Evolutionary conservation across 2,329 filamentous ascomycete genomes (phyloP).

Genomic region (Xylaria sp.): DNA sequence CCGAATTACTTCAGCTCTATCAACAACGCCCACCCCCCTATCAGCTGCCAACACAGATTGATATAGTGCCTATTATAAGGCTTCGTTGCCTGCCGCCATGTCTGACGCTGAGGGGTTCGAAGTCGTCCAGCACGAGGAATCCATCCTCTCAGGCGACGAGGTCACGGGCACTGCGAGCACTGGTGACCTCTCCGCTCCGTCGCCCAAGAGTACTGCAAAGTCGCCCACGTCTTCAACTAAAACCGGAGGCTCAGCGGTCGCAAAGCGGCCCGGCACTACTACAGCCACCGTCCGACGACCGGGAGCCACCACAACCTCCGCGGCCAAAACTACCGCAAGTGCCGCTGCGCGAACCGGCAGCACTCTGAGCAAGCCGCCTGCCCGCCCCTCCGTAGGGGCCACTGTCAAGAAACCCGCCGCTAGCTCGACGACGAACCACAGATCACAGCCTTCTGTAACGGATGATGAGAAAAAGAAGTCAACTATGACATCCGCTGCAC

Average conservation of each 20-base stretch:
- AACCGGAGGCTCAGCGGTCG: slow-evolving; percentile 46
- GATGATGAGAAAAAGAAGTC: slow-evolving; percentile 62
- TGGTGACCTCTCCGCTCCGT: slow-evolving; percentile 34
- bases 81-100: slow-evolving; percentile 50
- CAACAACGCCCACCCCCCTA: slow-evolving; percentile 12
- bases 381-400: slow-evolving; percentile 56
- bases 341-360: slow-evolving; percentile 52
- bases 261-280: slow-evolving; percentile 53
- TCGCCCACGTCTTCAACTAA: slow-evolving; percentile 50
- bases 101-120: slow-evolving; percentile 61
- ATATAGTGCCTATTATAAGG: not conserved
- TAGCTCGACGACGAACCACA: slow-evolving; percentile 56
- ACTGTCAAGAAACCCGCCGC: slow-evolving; percentile 51
- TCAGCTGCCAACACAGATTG: slow-evolving; percentile 22
- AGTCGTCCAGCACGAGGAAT: slow-evolving; percentile 57
- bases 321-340: slow-evolving; percentile 45
- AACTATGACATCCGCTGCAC: slow-evolving; percentile 52
- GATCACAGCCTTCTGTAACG: slow-evolving; percentile 60
- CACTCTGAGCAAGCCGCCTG: slow-evolving; percentile 60
- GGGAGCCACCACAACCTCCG: slow-evolving; percentile 45
- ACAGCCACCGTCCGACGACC: slow-evolving; percentile 50
- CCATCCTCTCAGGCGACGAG: slow-evolving; percentile 51
- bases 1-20: slow-evolving; percentile 28
- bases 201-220: slow-evolving; percentile 46
- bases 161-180: slow-evolving; percentile 47